Percentiles rank a stretch among this genome's conserved stretches.
phyloP scores from a whole-genome alignment of 2,329 filamentous ascomycete species.

The Aspergillus carbonarius region DNA sequence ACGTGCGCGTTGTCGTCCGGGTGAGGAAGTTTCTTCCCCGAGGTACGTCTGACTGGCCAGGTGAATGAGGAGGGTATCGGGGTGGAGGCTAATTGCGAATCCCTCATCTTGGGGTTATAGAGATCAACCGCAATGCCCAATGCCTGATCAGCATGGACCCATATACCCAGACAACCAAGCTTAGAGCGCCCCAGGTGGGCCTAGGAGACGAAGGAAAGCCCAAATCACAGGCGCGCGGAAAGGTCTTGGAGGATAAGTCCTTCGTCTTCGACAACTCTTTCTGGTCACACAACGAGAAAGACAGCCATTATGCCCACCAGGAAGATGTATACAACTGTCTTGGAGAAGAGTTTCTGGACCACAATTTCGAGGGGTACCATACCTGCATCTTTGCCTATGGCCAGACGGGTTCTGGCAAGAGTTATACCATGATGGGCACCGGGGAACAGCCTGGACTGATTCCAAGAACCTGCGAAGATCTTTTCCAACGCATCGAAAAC shows the following conservation, averaged over 20 bases:
- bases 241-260: conserved; percentile 77
- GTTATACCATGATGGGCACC: conserved; percentile 96
- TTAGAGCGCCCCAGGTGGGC: conserved; percentile 67
- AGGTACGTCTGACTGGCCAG: conserved; percentile 53
- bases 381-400: conserved; percentile 99
- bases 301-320: conserved; percentile 86
- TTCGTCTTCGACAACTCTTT: conserved; percentile 99
- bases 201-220: conserved; percentile 52
- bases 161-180: conserved; percentile 76
- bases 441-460: conserved; percentile 85
- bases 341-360: conserved; percentile 94
- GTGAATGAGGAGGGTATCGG: neutral
- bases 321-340: conserved; percentile 92
- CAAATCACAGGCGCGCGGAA: conserved; percentile 64
- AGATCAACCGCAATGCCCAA: conserved; percentile 74
- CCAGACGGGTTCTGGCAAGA: conserved; percentile 96
- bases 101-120: conserved; percentile 48
- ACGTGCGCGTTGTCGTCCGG: conserved; percentile 79
- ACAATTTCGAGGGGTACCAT: conserved; percentile 99
- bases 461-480: conserved; percentile 89
- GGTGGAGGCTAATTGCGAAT: neutral
- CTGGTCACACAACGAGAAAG: conserved; percentile 82
- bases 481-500: conserved; percentile 88
- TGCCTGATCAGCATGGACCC: conserved; percentile 94
- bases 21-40: conserved; percentile 75